Conservation (phyloP, 2,329 filamentous ascomycete species). For the Dactylellina drechsleri region DNA sequence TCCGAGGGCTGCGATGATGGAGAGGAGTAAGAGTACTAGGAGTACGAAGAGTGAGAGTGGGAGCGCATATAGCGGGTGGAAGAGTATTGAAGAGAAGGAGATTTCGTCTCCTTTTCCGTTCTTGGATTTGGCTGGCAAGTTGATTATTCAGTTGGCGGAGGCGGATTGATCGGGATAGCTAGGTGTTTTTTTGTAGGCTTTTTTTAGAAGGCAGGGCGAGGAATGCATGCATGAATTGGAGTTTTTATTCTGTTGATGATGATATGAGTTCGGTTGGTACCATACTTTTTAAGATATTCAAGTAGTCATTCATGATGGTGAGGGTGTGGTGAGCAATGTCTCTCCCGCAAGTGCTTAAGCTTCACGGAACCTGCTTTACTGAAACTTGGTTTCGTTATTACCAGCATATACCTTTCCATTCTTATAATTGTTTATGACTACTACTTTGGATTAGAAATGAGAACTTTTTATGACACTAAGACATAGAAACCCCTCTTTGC, state of each 20-base stretch:
- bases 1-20: slow-evolving; percentile 45
- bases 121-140: slow-evolving; percentile 87
- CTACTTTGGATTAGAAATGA: too few relatives aligned
- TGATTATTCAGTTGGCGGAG: slow-evolving; percentile 93
- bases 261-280: too few relatives aligned
- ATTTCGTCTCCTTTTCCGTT: slow-evolving; percentile 96
- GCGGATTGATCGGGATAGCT: slow-evolving; percentile 68
- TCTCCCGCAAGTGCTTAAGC: too few relatives aligned
- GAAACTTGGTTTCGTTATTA: too few relatives aligned
- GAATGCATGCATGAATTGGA: slow-evolving; percentile 1
- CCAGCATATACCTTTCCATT: too few relatives aligned
- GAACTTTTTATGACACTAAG: too few relatives aligned
- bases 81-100: slow-evolving; percentile 84
- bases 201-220: background rate
- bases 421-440: too few relatives aligned
- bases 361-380: too few relatives aligned
- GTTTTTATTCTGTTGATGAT: background rate
- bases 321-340: too few relatives aligned
- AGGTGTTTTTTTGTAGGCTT: background rate
- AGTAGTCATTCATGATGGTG: too few relatives aligned
- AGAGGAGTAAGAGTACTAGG: slow-evolving; percentile 60
- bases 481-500: too few relatives aligned
- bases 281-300: too few relatives aligned
- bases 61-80: slow-evolving; percentile 63
- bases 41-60: slow-evolving; percentile 65